Conservation (phyloP, 805 yeast species). For the Candida cerambycidarum region DNA sequence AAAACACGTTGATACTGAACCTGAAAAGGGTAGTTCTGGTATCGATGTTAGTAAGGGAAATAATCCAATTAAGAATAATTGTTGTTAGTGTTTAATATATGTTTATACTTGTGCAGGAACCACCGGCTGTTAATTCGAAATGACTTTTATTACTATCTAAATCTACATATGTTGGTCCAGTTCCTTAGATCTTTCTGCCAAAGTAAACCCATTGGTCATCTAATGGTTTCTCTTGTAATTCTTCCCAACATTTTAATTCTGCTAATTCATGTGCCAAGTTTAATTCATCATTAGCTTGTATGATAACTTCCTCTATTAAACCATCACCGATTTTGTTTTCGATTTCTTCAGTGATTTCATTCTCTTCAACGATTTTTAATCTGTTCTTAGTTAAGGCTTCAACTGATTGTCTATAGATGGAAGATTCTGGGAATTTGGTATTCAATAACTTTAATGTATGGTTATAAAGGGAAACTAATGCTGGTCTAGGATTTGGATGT, state of each 20-base stretch:
- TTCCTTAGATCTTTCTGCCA: slow-evolving; percentile 54
- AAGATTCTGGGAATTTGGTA: slow-evolving; percentile 63
- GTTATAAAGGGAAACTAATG: slow-evolving; percentile 66
- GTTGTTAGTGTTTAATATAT: slow-evolving; percentile 32
- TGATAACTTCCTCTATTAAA: slow-evolving; percentile 74
- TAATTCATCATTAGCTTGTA: slow-evolving; percentile 82
- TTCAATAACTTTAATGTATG: slow-evolving; percentile 62
- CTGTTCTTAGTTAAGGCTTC: slow-evolving; percentile 71
- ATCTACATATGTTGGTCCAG: neutral
- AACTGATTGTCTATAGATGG: slow-evolving; percentile 76
- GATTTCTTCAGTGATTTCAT: slow-evolving; percentile 61
- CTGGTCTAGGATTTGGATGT: slow-evolving; percentile 84
- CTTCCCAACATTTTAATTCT: slow-evolving; percentile 74
- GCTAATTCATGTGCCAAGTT: slow-evolving; percentile 66
- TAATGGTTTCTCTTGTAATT: slow-evolving; percentile 73
- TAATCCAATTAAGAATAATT: slow-evolving; percentile 29
- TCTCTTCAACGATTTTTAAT: slow-evolving; percentile 60
- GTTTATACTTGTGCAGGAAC: no score
- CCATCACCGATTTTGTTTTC: slow-evolving; percentile 80
- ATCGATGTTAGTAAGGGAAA: slow-evolving; percentile 40
- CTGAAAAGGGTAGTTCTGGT: slow-evolving; percentile 22
- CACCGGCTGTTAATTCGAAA: no score
- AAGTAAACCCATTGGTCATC: slow-evolving; percentile 84
- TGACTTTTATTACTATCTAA: neutral
- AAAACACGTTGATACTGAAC: slow-evolving; percentile 53